These are phyloP conservation scores for Chaetomium sp. DNA, from an alignment of 2,329 filamentous ascomycete species.

Conservation along the genomic window DNA sequence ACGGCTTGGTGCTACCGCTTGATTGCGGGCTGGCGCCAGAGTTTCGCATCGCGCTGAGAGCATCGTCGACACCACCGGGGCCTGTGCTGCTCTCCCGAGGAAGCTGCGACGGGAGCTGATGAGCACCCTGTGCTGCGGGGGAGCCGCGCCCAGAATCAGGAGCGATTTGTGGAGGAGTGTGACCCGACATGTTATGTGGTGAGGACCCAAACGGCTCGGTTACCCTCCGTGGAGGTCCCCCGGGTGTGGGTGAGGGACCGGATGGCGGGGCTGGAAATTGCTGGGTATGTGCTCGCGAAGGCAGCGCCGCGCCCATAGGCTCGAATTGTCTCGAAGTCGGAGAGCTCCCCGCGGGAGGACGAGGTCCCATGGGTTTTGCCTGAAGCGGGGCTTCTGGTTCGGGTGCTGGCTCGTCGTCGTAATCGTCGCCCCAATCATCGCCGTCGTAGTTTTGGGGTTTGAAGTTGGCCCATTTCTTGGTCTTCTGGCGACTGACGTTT, in stretches of 20 bases:
- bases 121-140: constrained; percentile 35
- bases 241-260: not conserved
- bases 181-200: constrained; percentile 25
- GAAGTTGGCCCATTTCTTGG: constrained; percentile 92
- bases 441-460: constrained; percentile 86
- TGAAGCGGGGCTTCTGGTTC: constrained; percentile 38
- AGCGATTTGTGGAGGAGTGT: constrained; percentile 15
- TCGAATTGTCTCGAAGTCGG: constrained; percentile 30
- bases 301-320: constrained; percentile 28
- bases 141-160: constrained; percentile 25
- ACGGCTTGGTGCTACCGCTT: constrained; percentile 38
- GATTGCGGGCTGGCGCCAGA: constrained; percentile 33
- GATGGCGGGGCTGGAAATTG: constrained; percentile 7
- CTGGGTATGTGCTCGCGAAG: constrained; percentile 33
- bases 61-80: constrained; percentile 45
- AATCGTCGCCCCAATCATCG: constrained; percentile 84
- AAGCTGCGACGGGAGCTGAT: constrained; percentile 47
- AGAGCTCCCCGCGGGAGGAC: constrained; percentile 24
- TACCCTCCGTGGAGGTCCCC: constrained; percentile 23
- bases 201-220: constrained; percentile 33
- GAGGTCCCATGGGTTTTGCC: constrained; percentile 32
- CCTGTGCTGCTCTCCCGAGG: constrained; percentile 65
- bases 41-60: constrained; percentile 13
- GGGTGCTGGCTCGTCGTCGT: constrained; percentile 64
- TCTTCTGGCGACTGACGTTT: constrained; percentile 87